Base-by-base conservation (phyloP, 1,284 basidiomycete species). In the Pseudozyma flocculosa region DNA sequence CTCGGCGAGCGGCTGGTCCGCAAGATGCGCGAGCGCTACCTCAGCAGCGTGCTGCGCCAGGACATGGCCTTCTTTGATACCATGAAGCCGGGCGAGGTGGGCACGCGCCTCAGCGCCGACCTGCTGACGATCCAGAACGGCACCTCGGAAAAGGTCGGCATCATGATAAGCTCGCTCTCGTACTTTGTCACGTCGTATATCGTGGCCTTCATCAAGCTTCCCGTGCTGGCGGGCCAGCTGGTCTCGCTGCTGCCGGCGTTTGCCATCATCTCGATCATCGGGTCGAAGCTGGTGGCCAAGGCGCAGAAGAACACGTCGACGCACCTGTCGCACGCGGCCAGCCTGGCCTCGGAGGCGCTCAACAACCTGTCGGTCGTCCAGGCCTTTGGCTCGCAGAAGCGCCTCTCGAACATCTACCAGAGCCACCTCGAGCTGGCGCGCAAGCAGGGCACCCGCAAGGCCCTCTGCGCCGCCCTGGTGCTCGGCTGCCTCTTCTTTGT, bases 11-110 rank as follows among this genome's bases (percentile, higher is more conserved):
- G 71, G 10, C 44, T 71, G 23, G 69, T 68, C 9, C 66, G 69
- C 40, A 65, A 67, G 39, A 46, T 73, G 59, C 66, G 81, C 40
- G 78, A 81, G 56, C 65, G 70, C 32, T 82, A 82, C 45, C 76
- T 82, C 9, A 70, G 72, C 30, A 72, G 80, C 4, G 77, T 81
- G 10, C 70, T 82, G 2, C 73, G 79, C 8, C 81, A 82, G 50
- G 81, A 82, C 54, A 70, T 73, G 64, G 48, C 69, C 18, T 75
- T 66, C 46, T 74, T 72, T 45, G 71, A 77, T 52, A 55, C 39
- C 22, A 59, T 70, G 32, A 43, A 63, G 36, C 64, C 71, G 4
- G 71, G 68, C 17, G 66, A 66, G 32, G 61, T 71, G 21, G 67
- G 58, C 13, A 69, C 68, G 32, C 54, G 59, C 9, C 64, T 73